Percentiles rank a stretch among this genome's conserved stretches.
These are phyloP conservation scores for Quercus dentata DNA, from an alignment of 306 rosid genomes.

Conservation along the genomic window DNA sequence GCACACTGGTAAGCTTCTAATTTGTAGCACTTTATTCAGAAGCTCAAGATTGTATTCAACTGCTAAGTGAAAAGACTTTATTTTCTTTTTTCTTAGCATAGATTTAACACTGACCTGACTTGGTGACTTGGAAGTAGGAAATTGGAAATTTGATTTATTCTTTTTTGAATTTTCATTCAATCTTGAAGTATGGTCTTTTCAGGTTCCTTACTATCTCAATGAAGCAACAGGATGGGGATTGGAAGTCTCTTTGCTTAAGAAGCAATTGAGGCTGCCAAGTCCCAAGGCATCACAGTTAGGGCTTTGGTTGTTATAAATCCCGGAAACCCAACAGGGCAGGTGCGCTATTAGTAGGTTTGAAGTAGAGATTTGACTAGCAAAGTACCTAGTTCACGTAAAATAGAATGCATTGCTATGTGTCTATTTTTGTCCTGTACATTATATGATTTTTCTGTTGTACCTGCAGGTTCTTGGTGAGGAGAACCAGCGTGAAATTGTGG, in stretches of 20 bases:
- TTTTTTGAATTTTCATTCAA: background rate
- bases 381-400: background rate
- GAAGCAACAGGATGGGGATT: constrained; percentile 91
- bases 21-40: background rate
- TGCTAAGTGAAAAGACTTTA: background rate
- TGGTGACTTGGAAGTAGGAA: constrained; percentile 12
- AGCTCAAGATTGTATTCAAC: background rate
- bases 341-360: constrained; percentile 24
- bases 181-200: constrained; percentile 16
- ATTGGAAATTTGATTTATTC: background rate
- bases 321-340: constrained; percentile 99
- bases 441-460: constrained; percentile 8
- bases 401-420: background rate
- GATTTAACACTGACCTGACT: background rate
- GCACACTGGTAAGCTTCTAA: constrained; percentile 57
- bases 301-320: constrained; percentile 97
- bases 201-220: constrained; percentile 91
- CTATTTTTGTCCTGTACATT: background rate
- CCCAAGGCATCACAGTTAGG: constrained; percentile 76
- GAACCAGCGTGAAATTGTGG: constrained; percentile 72
- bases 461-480: constrained; percentile 65
- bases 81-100: background rate
- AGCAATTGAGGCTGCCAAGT: constrained; percentile 69
- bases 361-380: background rate
- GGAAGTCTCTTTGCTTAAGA: constrained; percentile 65